Conservation (phyloP, 176 grass and related monocot species). For the Oryza officinalis region DNA sequence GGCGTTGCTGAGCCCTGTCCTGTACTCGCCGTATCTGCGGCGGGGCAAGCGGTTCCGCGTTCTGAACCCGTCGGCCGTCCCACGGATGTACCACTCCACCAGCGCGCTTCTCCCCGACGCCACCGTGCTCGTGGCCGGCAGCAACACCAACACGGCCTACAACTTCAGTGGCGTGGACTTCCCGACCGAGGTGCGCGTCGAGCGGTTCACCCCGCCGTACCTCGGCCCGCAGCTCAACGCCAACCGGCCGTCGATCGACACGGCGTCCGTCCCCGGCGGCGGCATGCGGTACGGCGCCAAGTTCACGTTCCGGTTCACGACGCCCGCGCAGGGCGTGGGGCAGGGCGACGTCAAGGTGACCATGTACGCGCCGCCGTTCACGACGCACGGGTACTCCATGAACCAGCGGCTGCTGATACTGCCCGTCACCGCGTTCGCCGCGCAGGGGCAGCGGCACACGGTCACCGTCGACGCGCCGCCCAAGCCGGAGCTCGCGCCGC, state of each 20-base stretch:
- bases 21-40: constrained; percentile 31
- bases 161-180: constrained; percentile 68
- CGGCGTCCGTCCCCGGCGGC: not conserved
- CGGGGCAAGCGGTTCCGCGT: constrained; percentile 47
- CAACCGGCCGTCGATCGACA: constrained; percentile 47
- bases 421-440: constrained; percentile 20
- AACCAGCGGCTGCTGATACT: constrained; percentile 83
- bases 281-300: constrained; percentile 58
- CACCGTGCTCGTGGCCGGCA: constrained; percentile 77
- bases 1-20: constrained; percentile 49
- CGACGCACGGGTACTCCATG: constrained; percentile 84
- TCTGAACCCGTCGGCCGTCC: constrained; percentile 41
- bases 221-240: constrained; percentile 15
- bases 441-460: not conserved
- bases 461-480: constrained; percentile 40
- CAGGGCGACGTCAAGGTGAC: constrained; percentile 55
- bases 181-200: constrained; percentile 83
- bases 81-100: constrained; percentile 85
- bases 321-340: not conserved
- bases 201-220: constrained; percentile 77
- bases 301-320: constrained; percentile 52
- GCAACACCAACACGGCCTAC: constrained; percentile 82
- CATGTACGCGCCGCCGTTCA: constrained; percentile 86
- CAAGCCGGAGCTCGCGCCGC: constrained; percentile 57
- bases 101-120: constrained; percentile 85